Base-by-base conservation (phyloP, 352 stramenopile species). In the Pythium apleroticum region DNA sequence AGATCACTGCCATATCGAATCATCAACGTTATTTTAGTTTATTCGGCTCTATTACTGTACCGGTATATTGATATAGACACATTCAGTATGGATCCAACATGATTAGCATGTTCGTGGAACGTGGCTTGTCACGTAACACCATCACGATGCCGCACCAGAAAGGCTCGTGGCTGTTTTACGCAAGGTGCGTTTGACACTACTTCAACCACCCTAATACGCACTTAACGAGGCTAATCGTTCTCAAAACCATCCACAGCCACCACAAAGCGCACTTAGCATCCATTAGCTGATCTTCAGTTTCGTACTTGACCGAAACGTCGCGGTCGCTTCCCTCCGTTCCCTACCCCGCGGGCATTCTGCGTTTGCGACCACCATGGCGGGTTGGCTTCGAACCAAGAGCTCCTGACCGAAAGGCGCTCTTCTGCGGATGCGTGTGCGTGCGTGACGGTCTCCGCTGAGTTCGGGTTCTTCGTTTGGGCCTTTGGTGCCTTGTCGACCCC, bases 121-220 rank as follows among this genome's bases (percentile, higher is more conserved):
- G 8, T 17, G 41, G 4, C 41, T 27, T 14, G 41, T 49, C 41
- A 5, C 41, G 41, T 15, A 28, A 7, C 41, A 49, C 41, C 17
- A 6, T 49, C n/a, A 49, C 41, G 41, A 49, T n/a, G 41, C 41
- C 41, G 41, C 41, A 49, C 41, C 41, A 49, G 41, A 49, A 49
- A 49, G 41, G 41, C 41, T 17, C 6, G 5, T 49, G 41, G 19
- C 52, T 19, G 22, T 30, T 57, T 46, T 57, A 45, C 37, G 52
- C 31, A 31, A 57, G 37, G 52, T 57, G 20, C 52, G 52, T 33
- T 57, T 57, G 37, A 57, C 30, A 31, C 9, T 31, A 57, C 52
- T 57, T 57, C 52, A 57, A 57, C 52, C 31, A 2, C 20, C 19
- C 41, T 5, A 27, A 49, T 28, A 0, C 41, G 41, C 15, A 49